Base-by-base conservation (phyloP, 331 rosid species). In the Cydonia oblonga region DNA sequence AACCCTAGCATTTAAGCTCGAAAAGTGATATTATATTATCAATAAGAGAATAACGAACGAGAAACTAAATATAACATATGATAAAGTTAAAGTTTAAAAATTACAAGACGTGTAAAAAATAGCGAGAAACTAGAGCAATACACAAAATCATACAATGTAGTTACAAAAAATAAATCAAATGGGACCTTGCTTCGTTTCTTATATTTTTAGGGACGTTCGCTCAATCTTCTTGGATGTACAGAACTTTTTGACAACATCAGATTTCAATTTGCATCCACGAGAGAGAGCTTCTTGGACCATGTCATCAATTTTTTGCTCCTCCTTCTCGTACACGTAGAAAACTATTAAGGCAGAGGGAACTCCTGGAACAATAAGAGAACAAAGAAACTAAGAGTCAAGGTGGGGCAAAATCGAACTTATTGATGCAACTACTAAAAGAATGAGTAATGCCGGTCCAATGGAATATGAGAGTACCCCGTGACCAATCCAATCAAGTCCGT, bases 241-340 rank as follows among this genome's bases (percentile, higher is more conserved):
- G 79, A 84, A 61, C 78, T 82, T 93, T 54, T 68, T 62, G 69
- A 77, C 73, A 28, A 86, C 11, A 71, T 85, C 81, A 53, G 90
- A 85, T 80, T 82, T 91, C 78, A 89, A 66, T 80, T 85, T 85
- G 89, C 85, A 71, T 72, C 87, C 91, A 70, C 78, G 74, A 73
- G 88, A 76, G 75, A 69, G 77, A 24, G 80, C 26, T 73, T 74
- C 74, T 9, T 80, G 66, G 56, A 85, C 80, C 83, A 87, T 10
- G 64, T 73, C 84, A 81, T 89, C 96, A 56, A 93, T 87, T 67
- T 84, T 90, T 78, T 87, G 82, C 79, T 93, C 96, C 81, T 89
- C 85, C 84, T 84, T 84, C 78, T 93, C 98, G 66, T 93, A 91
- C n/a, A 84, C 65, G 67, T 78, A 84, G 85, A 91, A 88, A 78